phyloP scores from a whole-genome alignment of 768 basidiomycete genomes.

The Naematelia encephala region DNA sequence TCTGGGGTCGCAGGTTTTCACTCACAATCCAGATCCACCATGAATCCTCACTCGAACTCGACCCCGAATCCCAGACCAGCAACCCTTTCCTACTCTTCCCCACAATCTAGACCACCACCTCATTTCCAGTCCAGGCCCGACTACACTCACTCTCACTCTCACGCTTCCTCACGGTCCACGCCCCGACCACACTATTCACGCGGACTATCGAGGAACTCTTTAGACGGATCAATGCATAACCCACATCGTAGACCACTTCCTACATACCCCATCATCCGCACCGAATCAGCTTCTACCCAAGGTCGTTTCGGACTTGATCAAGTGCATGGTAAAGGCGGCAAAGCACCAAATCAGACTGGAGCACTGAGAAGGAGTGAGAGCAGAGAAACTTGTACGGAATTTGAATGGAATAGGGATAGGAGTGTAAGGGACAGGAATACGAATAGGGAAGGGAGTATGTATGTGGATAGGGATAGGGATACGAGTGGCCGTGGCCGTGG shows the following conservation, averaged over 20 bases:
- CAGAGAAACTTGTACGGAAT: not conserved
- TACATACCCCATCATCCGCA: not conserved
- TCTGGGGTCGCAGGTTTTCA: too few species aligned
- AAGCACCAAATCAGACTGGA: not conserved
- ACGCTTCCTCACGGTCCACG: not conserved
- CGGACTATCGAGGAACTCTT: too few species aligned
- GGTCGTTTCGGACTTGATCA: not conserved
- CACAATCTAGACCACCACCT: not conserved
- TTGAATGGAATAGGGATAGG: not conserved
- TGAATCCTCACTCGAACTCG: too few species aligned
- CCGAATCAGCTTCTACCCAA: not conserved
- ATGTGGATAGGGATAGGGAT: not conserved
- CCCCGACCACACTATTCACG: too few species aligned
- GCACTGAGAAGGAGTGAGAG: not conserved
- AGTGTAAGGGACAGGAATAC: not conserved
- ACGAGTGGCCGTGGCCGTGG: constrained; percentile 11
- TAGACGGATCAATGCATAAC: not conserved
- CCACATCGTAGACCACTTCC: not conserved
- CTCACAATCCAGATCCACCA: too few species aligned
- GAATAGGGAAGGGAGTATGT: not conserved
- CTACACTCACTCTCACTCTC: not conserved
- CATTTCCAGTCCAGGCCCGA: not conserved
- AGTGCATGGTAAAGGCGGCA: not conserved
- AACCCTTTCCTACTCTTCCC: not conserved
- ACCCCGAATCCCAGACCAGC: too few species aligned